phyloP scores from a whole-genome alignment of 2,329 filamentous ascomycete genomes.

The Myotisia sp. region DNA sequence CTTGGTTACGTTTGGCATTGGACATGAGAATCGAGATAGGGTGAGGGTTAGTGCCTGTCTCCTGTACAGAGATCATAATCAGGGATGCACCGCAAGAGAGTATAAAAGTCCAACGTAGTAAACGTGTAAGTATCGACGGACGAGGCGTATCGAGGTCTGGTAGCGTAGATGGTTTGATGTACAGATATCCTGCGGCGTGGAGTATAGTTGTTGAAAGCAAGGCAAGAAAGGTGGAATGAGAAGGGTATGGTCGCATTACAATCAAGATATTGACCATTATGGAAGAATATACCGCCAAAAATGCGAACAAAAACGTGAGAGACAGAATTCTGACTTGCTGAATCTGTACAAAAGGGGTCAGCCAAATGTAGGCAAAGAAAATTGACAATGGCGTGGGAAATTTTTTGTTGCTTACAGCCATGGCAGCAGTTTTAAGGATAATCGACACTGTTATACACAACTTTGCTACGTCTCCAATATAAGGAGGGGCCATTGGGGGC shows the following conservation, averaged over 20 bases:
- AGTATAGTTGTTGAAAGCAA: constrained; percentile 21
- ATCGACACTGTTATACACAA: constrained; percentile 23
- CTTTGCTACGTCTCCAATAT: constrained; percentile 21
- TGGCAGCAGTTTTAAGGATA: constrained; percentile 23
- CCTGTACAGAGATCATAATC: constrained; percentile 28
- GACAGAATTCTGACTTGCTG: constrained; percentile 27
- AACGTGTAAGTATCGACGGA: constrained; percentile 17
- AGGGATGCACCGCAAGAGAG: constrained; percentile 31
- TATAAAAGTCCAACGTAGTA: constrained; percentile 26
- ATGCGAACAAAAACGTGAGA: constrained; percentile 24
- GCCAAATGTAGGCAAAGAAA: not conserved
- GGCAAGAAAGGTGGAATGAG: constrained; percentile 21
- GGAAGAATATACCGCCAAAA: constrained; percentile 16
- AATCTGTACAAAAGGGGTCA: constrained; percentile 21
- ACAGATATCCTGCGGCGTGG: constrained; percentile 19
- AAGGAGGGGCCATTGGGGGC: not conserved
- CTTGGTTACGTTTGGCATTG: constrained; percentile 34
- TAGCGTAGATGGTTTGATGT: constrained; percentile 17
- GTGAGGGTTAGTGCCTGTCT: constrained; percentile 31
- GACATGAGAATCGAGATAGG: constrained; percentile 44
- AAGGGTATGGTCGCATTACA: constrained; percentile 6
- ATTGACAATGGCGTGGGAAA: constrained; percentile 1
- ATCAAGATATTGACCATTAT: not conserved
- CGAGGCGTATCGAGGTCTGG: constrained; percentile 20
- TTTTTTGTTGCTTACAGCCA: constrained; percentile 23